These are phyloP conservation scores for Coniella lustricola DNA, from an alignment of 2,329 filamentous ascomycete species.

Conservation along the genomic window DNA sequence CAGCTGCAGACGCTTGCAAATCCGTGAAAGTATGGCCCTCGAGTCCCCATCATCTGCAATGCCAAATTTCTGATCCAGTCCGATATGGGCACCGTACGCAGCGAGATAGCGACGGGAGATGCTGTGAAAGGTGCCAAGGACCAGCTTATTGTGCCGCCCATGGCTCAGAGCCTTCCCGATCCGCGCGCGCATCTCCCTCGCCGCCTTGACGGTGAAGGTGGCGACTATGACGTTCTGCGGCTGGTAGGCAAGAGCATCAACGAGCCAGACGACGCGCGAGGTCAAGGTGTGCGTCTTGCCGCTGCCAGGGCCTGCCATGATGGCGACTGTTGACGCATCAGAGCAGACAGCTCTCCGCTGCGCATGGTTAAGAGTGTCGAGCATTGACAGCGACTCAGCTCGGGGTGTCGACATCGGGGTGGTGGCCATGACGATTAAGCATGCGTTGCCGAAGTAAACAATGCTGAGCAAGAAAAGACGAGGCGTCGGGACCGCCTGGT, in stretches of 20 bases:
- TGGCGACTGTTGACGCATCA: conserved; percentile 49
- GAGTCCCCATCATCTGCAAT: conserved; percentile 85
- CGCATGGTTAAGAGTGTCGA: conserved; percentile 46
- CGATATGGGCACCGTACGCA: conserved; percentile 77
- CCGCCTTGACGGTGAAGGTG: conserved; percentile 95
- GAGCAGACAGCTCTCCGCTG: conserved; percentile 51
- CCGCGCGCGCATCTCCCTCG: conserved; percentile 84
- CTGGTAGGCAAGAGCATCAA: conserved; percentile 62
- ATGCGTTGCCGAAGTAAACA: not conserved
- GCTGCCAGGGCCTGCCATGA: conserved; percentile 60
- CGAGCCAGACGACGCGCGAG: conserved; percentile 82
- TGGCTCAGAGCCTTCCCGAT: conserved; percentile 76
- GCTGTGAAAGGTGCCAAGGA: conserved; percentile 92
- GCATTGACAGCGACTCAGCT: conserved; percentile 23
- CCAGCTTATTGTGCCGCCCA: conserved; percentile 65
- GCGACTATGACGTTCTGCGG: conserved; percentile 90
- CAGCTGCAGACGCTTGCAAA: conserved; percentile 67
- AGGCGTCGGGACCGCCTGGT: too few relatives aligned
- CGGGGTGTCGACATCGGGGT: not conserved
- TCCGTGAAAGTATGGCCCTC: conserved; percentile 69
- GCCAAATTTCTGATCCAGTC: conserved; percentile 73
- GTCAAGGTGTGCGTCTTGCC: conserved; percentile 96
- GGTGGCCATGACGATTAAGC: conserved; percentile 8
- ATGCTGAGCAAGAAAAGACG: too few relatives aligned
- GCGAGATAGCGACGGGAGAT: conserved; percentile 80